A percentile compares a stretch with the other conserved stretches of the same genome.
Evolutionary conservation across 257 asterid genomes (phyloP).

Genomic region (Nicotiana tabacum): DNA sequence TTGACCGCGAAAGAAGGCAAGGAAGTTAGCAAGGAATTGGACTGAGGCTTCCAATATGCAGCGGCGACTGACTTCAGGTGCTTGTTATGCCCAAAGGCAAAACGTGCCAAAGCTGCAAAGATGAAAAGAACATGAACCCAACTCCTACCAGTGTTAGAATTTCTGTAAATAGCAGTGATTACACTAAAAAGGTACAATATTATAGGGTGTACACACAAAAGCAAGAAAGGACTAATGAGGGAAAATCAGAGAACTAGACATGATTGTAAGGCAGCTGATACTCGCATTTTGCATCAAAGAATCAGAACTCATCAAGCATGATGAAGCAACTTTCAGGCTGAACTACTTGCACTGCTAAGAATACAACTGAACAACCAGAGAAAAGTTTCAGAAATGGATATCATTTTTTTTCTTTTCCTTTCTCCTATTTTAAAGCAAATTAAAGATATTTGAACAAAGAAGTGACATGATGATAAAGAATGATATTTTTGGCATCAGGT

Average conservation of each 20-base stretch:
- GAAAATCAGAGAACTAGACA: slow-evolving; percentile 2
- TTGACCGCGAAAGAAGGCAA: slow-evolving; percentile 69
- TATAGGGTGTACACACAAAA: neutral
- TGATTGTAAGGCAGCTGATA: neutral
- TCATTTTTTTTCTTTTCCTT: neutral
- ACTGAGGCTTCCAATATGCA: slow-evolving; percentile 77
- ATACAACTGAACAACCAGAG: neutral
- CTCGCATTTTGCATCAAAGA: neutral
- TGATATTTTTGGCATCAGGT: neutral
- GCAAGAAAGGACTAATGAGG: neutral
- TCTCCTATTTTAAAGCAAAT: neutral
- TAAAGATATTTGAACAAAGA: neutral
- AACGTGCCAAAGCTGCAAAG: slow-evolving; percentile 87
- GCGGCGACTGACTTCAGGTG: slow-evolving; percentile 94
- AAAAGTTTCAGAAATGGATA: neutral
- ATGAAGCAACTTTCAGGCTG: neutral
- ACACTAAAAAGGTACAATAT: neutral
- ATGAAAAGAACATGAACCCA: slow-evolving; percentile 8
- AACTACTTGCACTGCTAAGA: neutral
- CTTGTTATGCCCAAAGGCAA: slow-evolving; percentile 93
- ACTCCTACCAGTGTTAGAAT: neutral
- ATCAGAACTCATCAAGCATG: slow-evolving; percentile 5
- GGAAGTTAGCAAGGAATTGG: slow-evolving; percentile 71
- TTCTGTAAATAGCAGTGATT: neutral
- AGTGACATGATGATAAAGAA: neutral